These are phyloP conservation scores for Thelephora terrestris DNA, from an alignment of 1,284 basidiomycete species.

Conservation along the genomic window DNA sequence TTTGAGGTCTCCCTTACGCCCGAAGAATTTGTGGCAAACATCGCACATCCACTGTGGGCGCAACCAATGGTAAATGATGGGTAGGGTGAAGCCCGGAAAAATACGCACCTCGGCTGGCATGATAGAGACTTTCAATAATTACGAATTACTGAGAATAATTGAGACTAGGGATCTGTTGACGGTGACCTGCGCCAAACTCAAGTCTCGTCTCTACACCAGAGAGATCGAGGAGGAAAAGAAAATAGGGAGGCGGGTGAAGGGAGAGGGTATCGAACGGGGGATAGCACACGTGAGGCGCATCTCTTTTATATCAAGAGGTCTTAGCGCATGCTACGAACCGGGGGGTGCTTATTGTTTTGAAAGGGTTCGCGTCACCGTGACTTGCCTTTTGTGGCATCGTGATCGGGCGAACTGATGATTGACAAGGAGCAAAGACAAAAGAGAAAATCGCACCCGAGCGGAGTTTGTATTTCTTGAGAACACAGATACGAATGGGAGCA, in stretches of 20 bases:
- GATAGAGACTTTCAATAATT: background rate
- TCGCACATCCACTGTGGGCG: conserved; percentile 17
- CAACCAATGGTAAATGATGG: background rate
- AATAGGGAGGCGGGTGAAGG: background rate
- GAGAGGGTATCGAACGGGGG: too few species aligned
- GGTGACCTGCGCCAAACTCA: background rate
- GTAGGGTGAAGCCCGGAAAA: background rate
- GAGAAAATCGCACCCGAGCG: too few species aligned
- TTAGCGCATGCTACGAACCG: too few species aligned
- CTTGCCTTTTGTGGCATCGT: too few species aligned
- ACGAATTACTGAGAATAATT: background rate
- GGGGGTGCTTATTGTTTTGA: too few species aligned
- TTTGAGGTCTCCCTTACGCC: conserved; percentile 40
- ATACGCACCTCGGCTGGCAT: background rate
- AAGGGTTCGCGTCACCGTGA: too few species aligned
- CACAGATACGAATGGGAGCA: too few species aligned
- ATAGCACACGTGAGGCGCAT: too few species aligned
- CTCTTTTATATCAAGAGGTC: too few species aligned
- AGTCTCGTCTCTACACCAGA: conserved; percentile 4
- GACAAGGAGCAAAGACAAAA: too few species aligned
- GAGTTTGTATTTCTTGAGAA: too few species aligned
- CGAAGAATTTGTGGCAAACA: conserved; percentile 34
- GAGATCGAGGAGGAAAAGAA: background rate
- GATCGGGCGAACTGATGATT: too few species aligned
- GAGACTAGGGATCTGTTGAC: background rate